Base-by-base conservation (phyloP, 371 early-diverging fungal species). In the Mortierella sp. region DNA sequence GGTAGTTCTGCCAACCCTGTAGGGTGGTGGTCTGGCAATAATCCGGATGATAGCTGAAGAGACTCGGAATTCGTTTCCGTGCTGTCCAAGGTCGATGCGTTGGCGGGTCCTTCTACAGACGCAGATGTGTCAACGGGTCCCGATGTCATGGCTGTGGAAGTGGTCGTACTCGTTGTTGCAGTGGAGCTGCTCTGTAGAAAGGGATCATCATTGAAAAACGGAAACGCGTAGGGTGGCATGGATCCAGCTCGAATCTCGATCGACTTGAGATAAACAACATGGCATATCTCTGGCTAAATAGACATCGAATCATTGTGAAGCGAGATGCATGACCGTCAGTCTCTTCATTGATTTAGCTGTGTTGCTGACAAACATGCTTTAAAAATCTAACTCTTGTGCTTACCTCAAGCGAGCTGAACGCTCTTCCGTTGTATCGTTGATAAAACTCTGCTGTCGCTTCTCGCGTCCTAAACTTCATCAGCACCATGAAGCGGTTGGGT, bases 401-500 rank as follows among this genome's bases (percentile, higher is more conserved):
- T 68, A 85, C 88, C 80, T 95, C 95, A 42, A 95, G 83, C 21
- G 94, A 90, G 62, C 88, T 93, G 69, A 94, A 96, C 8, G 87
- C 82, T 69, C 86, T 86, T 27, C 95, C 95, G 65, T 94, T 93
- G 81, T 84, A 97, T 42, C 89, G 84, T 13, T 70, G 67, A 58
- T 91, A 87, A 67, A 94, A 96, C 28, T 83, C 84, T 19, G 81
- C 80, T 1, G 96, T 92, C 1, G 83, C 71, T 16, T 82, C 67
- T 3, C 61, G 57, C 49, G 83, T 78, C 47, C 87, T 76, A 67
- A 96, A 94, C 71, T 89, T 87, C 63, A 95, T 79, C n/a, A 96
- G 61, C 0, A 93, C 92, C 83, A 94, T 89, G 71, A 93, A 94
- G 42, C 93, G 89, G 73, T 94, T 94, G 3, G 93, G 94, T 2